Evolutionary conservation across 306 rosid species (phyloP), one percentile per base, ranked within the genome.

Genomic region (Quercus wislizeni): DNA sequence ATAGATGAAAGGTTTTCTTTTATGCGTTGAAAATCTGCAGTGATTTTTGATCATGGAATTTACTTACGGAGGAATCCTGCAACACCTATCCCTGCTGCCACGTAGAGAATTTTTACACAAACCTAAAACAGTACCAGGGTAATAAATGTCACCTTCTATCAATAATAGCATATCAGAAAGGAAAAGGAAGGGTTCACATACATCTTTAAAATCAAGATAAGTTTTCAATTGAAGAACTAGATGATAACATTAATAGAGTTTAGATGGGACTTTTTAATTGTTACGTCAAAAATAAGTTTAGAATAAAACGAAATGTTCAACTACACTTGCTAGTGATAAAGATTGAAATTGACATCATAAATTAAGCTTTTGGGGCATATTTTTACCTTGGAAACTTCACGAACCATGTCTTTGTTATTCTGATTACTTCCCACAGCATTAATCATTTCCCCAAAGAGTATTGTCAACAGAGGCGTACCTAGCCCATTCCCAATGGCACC

Each of bases 401-500:
- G 11, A 57, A 86, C 83, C 8, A 87, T 41, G 5, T 79, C 9
- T 4, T 19, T 11, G 76, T 57, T 15, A 75, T 63, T 70, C 70
- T 79, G 63, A 56, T 76, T 69, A 73, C 65, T 54, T 77, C 92
- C 96, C 78, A 87, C 86, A 21, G 92, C 80, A 81, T 91, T 57
- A 69, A 87, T 73, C 74, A 81, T 30, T 23, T 81, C 73, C 65
- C 96, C 96, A 55, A 89, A 83, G 18, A 87, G 71, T 5, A 91
- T 0, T 10, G 83, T 87, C 91, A 89, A 83, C 2, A 87, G 35
- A 52, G 93, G 91, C 72, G 67, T 4, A 21, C 89, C 69, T 52
- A 65, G 35, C 52, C 96, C 96, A 79, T 89, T 87, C 31, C 89
- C 92, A 27, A 84, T 20, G 67, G 89, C 93, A 69, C 93, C 91